Evolutionary conservation across 2,329 filamentous ascomycete genomes (phyloP), one percentile per base, ranked within the genome.

Genomic region (Colletotrichum spaethianum): DNA sequence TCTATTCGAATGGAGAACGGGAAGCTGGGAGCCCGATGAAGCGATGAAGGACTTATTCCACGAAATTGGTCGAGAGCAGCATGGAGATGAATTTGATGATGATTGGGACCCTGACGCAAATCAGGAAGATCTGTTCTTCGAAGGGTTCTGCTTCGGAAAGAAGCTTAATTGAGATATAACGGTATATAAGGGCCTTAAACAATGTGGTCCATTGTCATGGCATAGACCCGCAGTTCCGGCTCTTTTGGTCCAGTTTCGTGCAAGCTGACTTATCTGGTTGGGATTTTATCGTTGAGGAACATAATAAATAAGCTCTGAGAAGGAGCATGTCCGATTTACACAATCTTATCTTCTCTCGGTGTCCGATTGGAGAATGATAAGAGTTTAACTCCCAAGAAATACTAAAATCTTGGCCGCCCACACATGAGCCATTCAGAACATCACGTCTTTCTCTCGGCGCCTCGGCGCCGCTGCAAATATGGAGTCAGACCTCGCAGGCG

Each of bases 281-380:
- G 12, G 6, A 2, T 33, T 33, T 26, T 26, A 55, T 12, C 2
- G 23, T 46, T 56, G 3, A n/a, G 14, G 4, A 44, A 46, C 9
- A n/a, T 50, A 26, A 4, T 12, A 18, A 23, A 11, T 4, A 2
- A 16, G 4, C 4, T 23, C 12, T 5, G 12, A 38, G n/a, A 40
- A n/a, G 31, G 9, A 50, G 6, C 9, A 62, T 40, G 16, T 16
- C 4, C 18, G 44, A 11, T 38, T 8, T 26, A 38, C n/a, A 36
- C 36, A 56, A 23, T 8, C 59, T 63, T 57, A 63, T 64, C 52
- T 69, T 48, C 9, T 2, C 26, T 50, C 11, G 1, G 8, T 40
- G 31, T 16, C n/a, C 69, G 50, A 72, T 74, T 72, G 72, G 69
- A 44, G 46, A 11, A 18, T 55, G 72, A 72, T 74, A 74, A 74